Base-by-base conservation (phyloP, 331 rosid genomes). In the Saraca asoca region DNA sequence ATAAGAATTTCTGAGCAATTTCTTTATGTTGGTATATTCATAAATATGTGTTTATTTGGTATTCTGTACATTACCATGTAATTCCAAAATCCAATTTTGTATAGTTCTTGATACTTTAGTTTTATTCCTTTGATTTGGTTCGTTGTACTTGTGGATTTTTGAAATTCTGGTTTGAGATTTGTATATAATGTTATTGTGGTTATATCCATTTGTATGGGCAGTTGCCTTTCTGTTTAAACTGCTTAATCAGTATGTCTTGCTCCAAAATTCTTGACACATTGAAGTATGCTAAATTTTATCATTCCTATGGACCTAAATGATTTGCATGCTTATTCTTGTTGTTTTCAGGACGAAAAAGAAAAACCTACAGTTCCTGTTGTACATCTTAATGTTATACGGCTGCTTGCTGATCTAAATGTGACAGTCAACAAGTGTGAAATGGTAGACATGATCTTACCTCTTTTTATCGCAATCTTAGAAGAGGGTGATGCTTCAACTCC, bases 401-500 rank as follows among this genome's bases (percentile, higher is more conserved):
- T 94, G 72, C 87, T 94, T 42, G 97, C 98, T 46, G 88, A 88
- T 70, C 76, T 94, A 69, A 90, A 81, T 35, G 89, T 79, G 65
- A 85, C 92, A 45, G 87, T 85, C 59, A 90, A 84, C 79, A 84
- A 90, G 78, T 77, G 96, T 31, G 97, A 90, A 80, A 82, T 88
- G 37, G 96, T 94, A 68, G 95, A 94, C 69, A 77, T 80, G 87
- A 90, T 94, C 68, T 88, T 94, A 72, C 97, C 98, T 16, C 90
- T 90, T 59, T 94, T 94, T 62, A 83, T 94, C 48, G 98, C 90
- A 80, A 94, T 87, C 82, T 82, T 90, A 81, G 97, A 94, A 77
- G 98, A 90, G 90, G 97, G 98, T 5, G 97, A 94, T 75, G 98
- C 98, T 70, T 86, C 98, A 69, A 80, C 87, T 75, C 97, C 98